These are phyloP conservation scores for Thelonectria discophora DNA, from an alignment of 2,329 filamentous ascomycete genomes.

Conservation along the genomic window DNA sequence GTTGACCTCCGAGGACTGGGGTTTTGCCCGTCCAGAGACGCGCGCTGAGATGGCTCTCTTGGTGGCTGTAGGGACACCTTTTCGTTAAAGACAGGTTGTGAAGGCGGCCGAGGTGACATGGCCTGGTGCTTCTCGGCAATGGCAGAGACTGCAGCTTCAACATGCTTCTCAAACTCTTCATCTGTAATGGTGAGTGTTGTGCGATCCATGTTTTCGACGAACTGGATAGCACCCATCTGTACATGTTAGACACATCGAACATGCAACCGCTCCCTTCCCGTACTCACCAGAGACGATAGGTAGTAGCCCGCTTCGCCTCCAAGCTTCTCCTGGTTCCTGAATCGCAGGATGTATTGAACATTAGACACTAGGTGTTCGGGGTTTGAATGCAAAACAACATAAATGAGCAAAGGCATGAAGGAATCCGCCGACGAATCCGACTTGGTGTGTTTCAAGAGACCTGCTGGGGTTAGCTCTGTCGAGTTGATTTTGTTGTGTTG, in stretches of 20 bases:
- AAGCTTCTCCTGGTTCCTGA: conserved; percentile 96
- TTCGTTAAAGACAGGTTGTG: conserved; percentile 55
- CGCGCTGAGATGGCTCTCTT: conserved; percentile 48
- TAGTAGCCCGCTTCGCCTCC: conserved; percentile 99
- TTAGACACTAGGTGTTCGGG: conserved; percentile 97
- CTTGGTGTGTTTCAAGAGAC: conserved; percentile 89
- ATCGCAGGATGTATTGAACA: conserved; percentile 96
- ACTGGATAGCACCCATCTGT: conserved; percentile 91
- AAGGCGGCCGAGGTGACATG: conserved; percentile 55
- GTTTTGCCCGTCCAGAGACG: conserved; percentile 53
- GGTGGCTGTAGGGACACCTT: conserved; percentile 46
- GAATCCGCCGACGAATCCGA: conserved; percentile 95
- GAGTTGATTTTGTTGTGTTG: not conserved
- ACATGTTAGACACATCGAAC: conserved; percentile 27
- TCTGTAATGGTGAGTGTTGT: conserved; percentile 93
- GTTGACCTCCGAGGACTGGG: conserved; percentile 61
- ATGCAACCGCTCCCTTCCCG: not conserved
- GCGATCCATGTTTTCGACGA: conserved; percentile 94
- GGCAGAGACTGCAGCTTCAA: conserved; percentile 94
- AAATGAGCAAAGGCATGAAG: conserved; percentile 94
- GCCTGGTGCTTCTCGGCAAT: conserved; percentile 88
- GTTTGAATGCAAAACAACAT: conserved; percentile 92
- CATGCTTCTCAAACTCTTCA: conserved; percentile 93
- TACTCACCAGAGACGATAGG: conserved; percentile 83
- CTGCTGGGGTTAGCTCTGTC: conserved; percentile 51